Conservation (phyloP, 2,329 filamentous ascomycete genomes). For the Ramularia endophylla region DNA sequence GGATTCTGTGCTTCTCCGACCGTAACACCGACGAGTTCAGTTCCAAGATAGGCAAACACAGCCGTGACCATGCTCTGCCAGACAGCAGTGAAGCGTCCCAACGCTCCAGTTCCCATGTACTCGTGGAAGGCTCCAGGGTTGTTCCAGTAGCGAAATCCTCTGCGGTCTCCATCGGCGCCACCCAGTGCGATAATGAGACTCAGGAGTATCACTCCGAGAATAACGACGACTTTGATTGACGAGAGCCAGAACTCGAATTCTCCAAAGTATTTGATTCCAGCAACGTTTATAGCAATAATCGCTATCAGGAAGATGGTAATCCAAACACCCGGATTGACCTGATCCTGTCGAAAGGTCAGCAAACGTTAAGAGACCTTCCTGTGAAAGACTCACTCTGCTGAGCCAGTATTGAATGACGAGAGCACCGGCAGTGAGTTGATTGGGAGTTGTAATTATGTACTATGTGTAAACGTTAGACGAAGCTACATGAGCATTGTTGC, state of each 20-base stretch:
- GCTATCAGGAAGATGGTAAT: slow-evolving; percentile 54
- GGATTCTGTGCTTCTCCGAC: slow-evolving; percentile 75
- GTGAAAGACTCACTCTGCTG: slow-evolving; percentile 16
- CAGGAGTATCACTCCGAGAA: slow-evolving; percentile 42
- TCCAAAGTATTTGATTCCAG: slow-evolving; percentile 56
- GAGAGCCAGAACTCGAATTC: slow-evolving; percentile 47
- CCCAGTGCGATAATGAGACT: slow-evolving; percentile 30
- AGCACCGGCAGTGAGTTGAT: slow-evolving; percentile 75
- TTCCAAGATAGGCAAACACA: slow-evolving; percentile 72
- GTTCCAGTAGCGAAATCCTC: slow-evolving; percentile 40
- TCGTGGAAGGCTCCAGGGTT: slow-evolving; percentile 40
- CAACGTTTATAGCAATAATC: slow-evolving; percentile 42
- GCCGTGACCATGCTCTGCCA: slow-evolving; percentile 58
- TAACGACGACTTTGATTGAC: slow-evolving; percentile 41
- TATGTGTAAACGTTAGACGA: too few species aligned
- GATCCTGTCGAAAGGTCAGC: slow-evolving; percentile 16
- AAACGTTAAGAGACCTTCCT: too few species aligned
- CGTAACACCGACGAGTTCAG: slow-evolving; percentile 71
- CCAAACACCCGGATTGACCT: slow-evolving; percentile 48
- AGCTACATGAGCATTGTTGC: too few species aligned
- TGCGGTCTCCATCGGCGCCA: slow-evolving; percentile 25
- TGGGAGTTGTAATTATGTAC: slow-evolving; percentile 80
- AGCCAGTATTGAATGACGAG: slow-evolving; percentile 78
- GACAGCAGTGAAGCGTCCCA: slow-evolving; percentile 41
- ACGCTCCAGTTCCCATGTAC: slow-evolving; percentile 31